phyloP scores from a whole-genome alignment of 2,329 filamentous ascomycete genomes.

The Ceratocystiopsis minuta region DNA sequence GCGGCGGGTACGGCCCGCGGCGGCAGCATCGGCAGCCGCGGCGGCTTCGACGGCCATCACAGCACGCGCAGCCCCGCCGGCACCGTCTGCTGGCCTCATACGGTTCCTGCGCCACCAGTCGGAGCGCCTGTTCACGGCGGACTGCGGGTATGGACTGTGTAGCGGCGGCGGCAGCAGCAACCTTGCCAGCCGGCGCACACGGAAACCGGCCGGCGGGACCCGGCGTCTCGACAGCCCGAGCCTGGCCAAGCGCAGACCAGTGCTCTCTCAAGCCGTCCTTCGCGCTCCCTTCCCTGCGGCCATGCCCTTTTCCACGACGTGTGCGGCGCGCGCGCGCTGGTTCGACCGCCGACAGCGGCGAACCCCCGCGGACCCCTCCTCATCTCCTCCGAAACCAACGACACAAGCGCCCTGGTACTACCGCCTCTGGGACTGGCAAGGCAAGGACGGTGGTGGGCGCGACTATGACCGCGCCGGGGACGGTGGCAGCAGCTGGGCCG shows the following conservation, averaged over 20 bases:
- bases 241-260: too few species aligned
- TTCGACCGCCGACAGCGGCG: too few species aligned
- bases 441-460: background rate
- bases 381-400: background rate
- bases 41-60: too few species aligned
- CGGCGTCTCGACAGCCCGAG: too few species aligned
- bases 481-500: background rate
- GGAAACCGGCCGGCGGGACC: too few species aligned
- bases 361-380: too few species aligned
- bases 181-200: too few species aligned
- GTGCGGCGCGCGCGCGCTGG: background rate
- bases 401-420: conserved; percentile 1
- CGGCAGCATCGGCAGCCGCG: too few species aligned
- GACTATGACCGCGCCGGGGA: background rate
- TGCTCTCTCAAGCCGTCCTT: too few species aligned
- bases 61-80: conserved; percentile 12
- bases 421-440: background rate
- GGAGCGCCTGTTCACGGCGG: conserved; percentile 31
- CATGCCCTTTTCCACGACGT: too few species aligned
- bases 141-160: conserved; percentile 12
- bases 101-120: conserved; percentile 58
- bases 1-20: conserved; percentile 7
- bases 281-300: too few species aligned
- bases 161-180: background rate
- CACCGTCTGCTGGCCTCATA: conserved; percentile 40